Percentiles rank a stretch among this genome's conserved stretches.
Evolutionary conservation across 2,329 filamentous ascomycete genomes (phyloP).

Genomic region (Colletotrichum echinochloae): DNA sequence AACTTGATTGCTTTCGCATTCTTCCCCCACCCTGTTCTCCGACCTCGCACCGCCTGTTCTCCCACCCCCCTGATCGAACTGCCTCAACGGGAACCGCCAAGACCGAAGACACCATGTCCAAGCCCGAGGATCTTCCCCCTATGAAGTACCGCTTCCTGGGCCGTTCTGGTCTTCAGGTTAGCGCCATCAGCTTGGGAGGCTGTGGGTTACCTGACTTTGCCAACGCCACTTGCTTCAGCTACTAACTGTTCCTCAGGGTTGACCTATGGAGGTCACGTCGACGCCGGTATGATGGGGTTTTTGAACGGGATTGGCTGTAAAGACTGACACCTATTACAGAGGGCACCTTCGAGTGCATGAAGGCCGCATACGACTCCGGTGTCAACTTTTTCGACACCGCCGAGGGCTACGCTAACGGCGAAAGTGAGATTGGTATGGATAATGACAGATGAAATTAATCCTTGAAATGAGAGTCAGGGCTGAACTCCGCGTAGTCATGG

Average conservation of each 20-base stretch:
- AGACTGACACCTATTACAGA: conserved; percentile 44
- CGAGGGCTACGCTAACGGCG: conserved; percentile 68
- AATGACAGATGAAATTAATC: no score
- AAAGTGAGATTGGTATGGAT: conserved; percentile 65
- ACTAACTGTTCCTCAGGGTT: conserved; percentile 55
- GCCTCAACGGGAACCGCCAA: conserved; percentile 6
- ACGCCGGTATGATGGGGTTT: conserved; percentile 63
- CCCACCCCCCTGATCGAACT: neutral
- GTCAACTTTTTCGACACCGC: conserved; percentile 75
- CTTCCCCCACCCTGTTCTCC: conserved; percentile 23
- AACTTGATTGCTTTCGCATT: neutral
- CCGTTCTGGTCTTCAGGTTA: conserved; percentile 79
- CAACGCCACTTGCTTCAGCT: neutral
- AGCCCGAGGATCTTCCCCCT: conserved; percentile 57
- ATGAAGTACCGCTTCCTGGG: conserved; percentile 82
- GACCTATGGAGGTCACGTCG: conserved; percentile 80
- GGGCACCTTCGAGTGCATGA: conserved; percentile 69
- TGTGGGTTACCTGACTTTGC: conserved; percentile 51
- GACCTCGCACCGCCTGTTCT: conserved; percentile 18
- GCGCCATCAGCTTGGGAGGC: conserved; percentile 76
- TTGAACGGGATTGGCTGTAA: neutral
- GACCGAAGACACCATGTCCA: conserved; percentile 49
- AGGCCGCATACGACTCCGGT: conserved; percentile 69
- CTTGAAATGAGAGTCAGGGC: neutral
- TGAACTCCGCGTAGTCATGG: conserved; percentile 59